Percentiles rank a stretch among this genome's conserved stretches.
Evolutionary conservation across 305 asterid species (phyloP).

Genomic region (Fraxinus baroniana): DNA sequence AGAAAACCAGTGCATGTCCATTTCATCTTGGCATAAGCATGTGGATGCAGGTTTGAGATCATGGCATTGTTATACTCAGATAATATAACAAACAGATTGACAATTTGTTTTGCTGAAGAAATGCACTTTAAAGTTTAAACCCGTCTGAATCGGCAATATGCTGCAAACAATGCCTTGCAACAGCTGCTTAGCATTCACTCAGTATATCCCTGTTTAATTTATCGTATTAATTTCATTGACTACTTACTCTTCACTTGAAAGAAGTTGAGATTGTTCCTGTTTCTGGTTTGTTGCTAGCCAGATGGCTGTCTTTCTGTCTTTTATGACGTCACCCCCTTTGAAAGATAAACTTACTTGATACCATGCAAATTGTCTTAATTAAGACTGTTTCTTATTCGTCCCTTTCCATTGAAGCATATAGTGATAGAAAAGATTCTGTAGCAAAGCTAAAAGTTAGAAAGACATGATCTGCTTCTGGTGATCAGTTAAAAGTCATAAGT

Average conservation of each 20-base stretch:
- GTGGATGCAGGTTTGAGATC: slow-evolving; percentile 4
- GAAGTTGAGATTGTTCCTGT: background rate
- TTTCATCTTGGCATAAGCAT: slow-evolving; percentile 6
- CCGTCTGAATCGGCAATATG: background rate
- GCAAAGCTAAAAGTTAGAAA: background rate
- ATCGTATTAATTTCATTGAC: background rate
- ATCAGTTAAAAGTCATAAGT: background rate
- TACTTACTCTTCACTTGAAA: background rate
- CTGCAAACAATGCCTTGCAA: background rate
- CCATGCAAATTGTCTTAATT: background rate
- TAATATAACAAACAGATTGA: background rate
- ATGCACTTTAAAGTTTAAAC: background rate
- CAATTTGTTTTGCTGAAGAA: background rate
- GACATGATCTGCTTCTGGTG: background rate
- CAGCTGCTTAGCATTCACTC: background rate
- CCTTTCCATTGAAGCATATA: background rate
- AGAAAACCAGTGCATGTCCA: background rate
- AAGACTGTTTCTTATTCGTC: background rate
- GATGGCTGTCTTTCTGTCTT: background rate
- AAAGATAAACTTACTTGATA: background rate
- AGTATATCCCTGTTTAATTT: background rate
- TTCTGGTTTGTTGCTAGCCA: background rate
- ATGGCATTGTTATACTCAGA: background rate
- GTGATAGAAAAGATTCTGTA: background rate
- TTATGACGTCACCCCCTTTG: background rate